Conservation (phyloP, 177 flowering plant genomes). For the Vitis hybrid region DNA sequence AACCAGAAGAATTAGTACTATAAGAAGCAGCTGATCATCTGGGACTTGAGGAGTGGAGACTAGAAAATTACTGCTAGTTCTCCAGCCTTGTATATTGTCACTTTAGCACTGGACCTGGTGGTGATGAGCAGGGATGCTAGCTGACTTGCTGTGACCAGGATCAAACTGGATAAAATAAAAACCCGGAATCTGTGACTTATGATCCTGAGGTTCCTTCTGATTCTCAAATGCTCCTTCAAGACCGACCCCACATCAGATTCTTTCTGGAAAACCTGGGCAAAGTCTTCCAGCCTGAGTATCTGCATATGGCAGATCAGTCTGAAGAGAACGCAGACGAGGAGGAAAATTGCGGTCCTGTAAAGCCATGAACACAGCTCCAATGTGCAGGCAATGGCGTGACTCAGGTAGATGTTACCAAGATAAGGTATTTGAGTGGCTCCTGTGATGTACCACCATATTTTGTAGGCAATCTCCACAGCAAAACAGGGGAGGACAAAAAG, state of each 20-base stretch:
- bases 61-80: conserved; percentile 62
- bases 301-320: conserved; percentile 76
- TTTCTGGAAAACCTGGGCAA: conserved; percentile 57
- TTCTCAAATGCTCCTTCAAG: conserved; percentile 62
- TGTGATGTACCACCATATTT: conserved; percentile 65
- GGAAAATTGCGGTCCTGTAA: conserved; percentile 70
- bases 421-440: conserved; percentile 46
- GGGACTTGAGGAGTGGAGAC: too few species aligned
- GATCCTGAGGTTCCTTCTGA: conserved; percentile 60
- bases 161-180: conserved; percentile 21
- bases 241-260: conserved; percentile 65
- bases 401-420: conserved; percentile 28
- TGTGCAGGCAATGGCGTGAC: conserved; percentile 45
- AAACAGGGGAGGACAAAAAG: conserved; percentile 48
- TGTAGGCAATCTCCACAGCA: conserved; percentile 29
- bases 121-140: conserved; percentile 58
- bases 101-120: conserved; percentile 41
- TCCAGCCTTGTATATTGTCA: conserved; percentile 58
- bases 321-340: conserved; percentile 76
- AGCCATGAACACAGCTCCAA: conserved; percentile 84
- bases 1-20: not conserved
- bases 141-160: conserved; percentile 72
- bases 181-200: conserved; percentile 28
- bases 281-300: conserved; percentile 71
- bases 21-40: too few species aligned